Evolutionary conservation across 2,329 filamentous ascomycete genomes (phyloP), one percentile per base, ranked within the genome.

Genomic region (Neopestalotiopsis sp.): DNA sequence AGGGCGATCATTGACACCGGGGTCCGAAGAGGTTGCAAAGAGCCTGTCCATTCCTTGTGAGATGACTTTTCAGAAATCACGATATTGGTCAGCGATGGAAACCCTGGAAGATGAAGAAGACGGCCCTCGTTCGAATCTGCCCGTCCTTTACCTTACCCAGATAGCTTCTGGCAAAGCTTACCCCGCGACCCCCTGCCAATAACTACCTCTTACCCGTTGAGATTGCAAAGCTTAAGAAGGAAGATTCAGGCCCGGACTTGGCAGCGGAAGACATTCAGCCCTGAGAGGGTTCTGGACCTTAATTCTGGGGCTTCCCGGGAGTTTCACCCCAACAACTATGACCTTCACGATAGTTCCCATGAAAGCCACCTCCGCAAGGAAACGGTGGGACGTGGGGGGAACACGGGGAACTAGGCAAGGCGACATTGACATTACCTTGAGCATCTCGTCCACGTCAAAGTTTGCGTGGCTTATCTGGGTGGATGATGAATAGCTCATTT

Each of bases 201-300:
- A 12, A 34, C 13, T 49, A 61, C 14, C 30, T 20, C 34, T 40
- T 20, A 17, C 28, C 59, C 59, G 32, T 40, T 61, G 59, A 4
- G 32, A 61, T 61, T 30, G 12, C 34, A n/a, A 61, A 61, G 59
- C 34, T 34, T 61, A 61, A 34, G 10, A 38, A 13, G 24, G n/a
- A 61, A 28, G 57, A 59, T 56, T n/a, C 45, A 52, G 17, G 17
- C 45, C 45, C 59, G 20, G 59, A 38, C 59, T 61, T 61, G 59
- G 59, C 59, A 61, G 32, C 59, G 59, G 59, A 7, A 61, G 28
- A 14, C 12, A n/a, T 38, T 30, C 45, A 52, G 45, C 45, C 45
- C n/a, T 52, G 45, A 20, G 45, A 40, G 59, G 12, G 28, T 34
- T 38, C 59, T 17, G 32, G 32, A 20, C 59, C 59, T 61, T 40